A percentile compares a stretch with the other conserved stretches of the same genome.
Evolutionary conservation across 2,329 filamentous ascomycete species (phyloP).

Genomic region (Stagonosporopsis rhizophila): DNA sequence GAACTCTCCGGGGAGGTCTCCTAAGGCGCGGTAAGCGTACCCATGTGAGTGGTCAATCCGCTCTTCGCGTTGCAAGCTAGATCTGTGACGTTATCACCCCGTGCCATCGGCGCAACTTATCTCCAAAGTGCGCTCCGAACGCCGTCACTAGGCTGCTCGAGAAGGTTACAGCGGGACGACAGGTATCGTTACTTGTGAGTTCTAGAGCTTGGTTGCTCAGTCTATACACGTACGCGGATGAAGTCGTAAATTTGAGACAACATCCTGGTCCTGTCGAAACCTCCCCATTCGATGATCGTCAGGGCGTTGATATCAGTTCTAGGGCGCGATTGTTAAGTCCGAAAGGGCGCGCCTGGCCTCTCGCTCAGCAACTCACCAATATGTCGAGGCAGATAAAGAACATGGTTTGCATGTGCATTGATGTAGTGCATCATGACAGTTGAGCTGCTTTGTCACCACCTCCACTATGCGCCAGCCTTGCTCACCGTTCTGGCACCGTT

Average conservation of each 20-base stretch:
- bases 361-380: background rate
- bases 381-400: background rate
- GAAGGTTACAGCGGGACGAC: background rate
- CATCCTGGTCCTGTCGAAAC: background rate
- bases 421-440: background rate
- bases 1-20: background rate
- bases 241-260: background rate
- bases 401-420: background rate
- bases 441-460: constrained; percentile 8
- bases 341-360: background rate
- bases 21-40: constrained; percentile 4
- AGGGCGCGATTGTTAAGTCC: background rate
- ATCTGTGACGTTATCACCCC: constrained; percentile 5
- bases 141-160: background rate
- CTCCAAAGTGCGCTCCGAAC: background rate
- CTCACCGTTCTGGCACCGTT: constrained; percentile 8
- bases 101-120: constrained; percentile 5
- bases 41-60: constrained; percentile 14
- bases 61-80: background rate
- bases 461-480: constrained; percentile 11
- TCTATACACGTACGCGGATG: background rate
- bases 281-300: constrained; percentile 1
- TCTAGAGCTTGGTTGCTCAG: background rate
- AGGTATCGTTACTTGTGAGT: background rate
- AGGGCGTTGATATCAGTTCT: background rate